Conservation (phyloP, 2,329 filamentous ascomycete genomes). For the Fusarium nelsonii region DNA sequence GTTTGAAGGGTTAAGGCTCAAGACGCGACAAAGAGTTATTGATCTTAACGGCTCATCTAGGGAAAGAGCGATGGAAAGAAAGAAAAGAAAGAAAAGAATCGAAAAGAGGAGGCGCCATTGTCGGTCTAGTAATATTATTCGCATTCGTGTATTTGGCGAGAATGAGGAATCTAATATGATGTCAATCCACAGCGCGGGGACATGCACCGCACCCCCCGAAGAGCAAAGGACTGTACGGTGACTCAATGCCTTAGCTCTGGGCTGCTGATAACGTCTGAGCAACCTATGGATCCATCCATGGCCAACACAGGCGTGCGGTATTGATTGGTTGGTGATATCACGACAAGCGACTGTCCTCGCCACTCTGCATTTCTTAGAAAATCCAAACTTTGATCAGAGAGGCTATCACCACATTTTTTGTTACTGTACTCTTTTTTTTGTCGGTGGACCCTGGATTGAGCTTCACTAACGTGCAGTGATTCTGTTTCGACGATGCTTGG, state of each 20-base stretch:
- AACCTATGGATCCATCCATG: not conserved
- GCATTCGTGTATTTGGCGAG: not conserved
- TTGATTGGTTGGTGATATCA: conserved; percentile 19
- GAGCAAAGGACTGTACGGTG: conserved; percentile 12
- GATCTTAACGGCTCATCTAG: not conserved
- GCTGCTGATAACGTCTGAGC: conserved; percentile 13
- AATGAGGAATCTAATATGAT: conserved; percentile 30
- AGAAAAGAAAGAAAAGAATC: not conserved
- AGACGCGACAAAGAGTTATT: not conserved
- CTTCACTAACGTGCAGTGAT: conserved; percentile 23
- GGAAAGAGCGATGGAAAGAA: not conserved
- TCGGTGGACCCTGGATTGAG: conserved; percentile 26
- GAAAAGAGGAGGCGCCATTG: not conserved
- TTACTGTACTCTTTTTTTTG: conserved; percentile 4
- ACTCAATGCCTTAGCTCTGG: conserved; percentile 9
- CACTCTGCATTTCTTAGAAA: conserved; percentile 7
- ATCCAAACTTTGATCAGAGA: conserved; percentile 1
- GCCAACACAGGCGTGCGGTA: conserved; percentile 3
- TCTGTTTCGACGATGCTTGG: conserved; percentile 3
- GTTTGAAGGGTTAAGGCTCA: not conserved
- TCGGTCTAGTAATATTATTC: conserved; percentile 1
- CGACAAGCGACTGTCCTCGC: conserved; percentile 4
- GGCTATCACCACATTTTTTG: conserved; percentile 21
- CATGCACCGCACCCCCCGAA: conserved; percentile 10
- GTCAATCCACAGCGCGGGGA: conserved; percentile 34